Evolutionary conservation across 2,329 filamentous ascomycete species (phyloP).

Genomic region (Endoconidiophora laricicola): DNA sequence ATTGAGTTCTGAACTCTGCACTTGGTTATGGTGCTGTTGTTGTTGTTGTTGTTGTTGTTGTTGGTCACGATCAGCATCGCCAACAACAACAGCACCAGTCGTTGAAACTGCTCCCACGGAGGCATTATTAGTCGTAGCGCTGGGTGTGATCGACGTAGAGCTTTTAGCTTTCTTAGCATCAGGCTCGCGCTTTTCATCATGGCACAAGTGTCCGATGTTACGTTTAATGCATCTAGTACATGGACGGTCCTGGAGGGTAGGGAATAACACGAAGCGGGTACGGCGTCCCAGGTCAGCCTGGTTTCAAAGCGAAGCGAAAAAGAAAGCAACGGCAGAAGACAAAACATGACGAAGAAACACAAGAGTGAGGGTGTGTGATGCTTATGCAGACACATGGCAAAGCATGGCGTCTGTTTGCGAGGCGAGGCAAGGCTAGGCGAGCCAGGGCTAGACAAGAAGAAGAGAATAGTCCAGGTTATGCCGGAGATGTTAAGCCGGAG

Average conservation of each 20-base stretch:
- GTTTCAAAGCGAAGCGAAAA: constrained; percentile 2
- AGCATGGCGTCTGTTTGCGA: neutral
- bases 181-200: constrained; percentile 86
- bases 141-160: constrained; percentile 15
- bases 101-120: constrained; percentile 27
- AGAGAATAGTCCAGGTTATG: neutral
- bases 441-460: neutral
- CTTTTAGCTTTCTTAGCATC: constrained; percentile 65
- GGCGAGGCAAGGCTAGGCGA: neutral
- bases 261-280: too few relatives aligned
- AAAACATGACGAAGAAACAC: neutral
- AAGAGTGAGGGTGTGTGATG: neutral
- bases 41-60: constrained; percentile 19
- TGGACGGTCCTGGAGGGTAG: constrained; percentile 57
- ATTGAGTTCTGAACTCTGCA: neutral
- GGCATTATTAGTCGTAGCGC: too few relatives aligned
- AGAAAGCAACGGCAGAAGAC: constrained; percentile 15
- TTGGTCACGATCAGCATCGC: constrained; percentile 15
- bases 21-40: neutral
- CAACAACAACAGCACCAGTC: neutral
- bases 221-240: constrained; percentile 96
- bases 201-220: constrained; percentile 95
- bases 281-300: too few relatives aligned
- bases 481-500: too few relatives aligned
- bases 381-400: neutral